Conservation (phyloP, 495 filamentous ascomycete species). For the Aspergillus diversus region DNA sequence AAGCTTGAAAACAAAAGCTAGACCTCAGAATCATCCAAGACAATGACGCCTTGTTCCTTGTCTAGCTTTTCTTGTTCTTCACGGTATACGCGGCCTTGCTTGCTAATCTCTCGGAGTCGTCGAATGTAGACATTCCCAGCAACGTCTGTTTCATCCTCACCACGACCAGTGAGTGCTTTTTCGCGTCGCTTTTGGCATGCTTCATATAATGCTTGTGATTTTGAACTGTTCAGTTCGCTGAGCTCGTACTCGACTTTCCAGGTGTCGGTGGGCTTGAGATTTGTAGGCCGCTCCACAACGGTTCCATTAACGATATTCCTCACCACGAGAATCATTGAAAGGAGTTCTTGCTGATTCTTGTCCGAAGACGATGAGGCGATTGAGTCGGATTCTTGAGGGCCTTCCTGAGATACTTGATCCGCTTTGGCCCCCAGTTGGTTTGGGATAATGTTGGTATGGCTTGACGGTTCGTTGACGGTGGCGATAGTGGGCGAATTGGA, state of each 20-base stretch:
- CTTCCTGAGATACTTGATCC: not conserved
- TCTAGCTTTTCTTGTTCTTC: slow-evolving; percentile 53
- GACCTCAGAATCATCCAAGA: slow-evolving; percentile 26
- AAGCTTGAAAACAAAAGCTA: not conserved
- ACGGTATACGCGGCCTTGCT: slow-evolving; percentile 52
- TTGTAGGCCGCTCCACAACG: slow-evolving; percentile 61
- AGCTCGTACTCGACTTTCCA: slow-evolving; percentile 83
- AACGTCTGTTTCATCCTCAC: slow-evolving; percentile 40
- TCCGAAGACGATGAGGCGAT: not conserved
- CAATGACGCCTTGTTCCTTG: slow-evolving; percentile 33
- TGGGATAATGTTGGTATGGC: not conserved
- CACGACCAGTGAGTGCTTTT: slow-evolving; percentile 41
- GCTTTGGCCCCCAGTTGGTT: not conserved
- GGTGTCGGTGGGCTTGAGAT: slow-evolving; percentile 51
- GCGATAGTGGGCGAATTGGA: not conserved
- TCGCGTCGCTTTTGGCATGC: slow-evolving; percentile 54
- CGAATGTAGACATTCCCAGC: slow-evolving; percentile 41
- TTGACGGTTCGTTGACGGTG: not conserved
- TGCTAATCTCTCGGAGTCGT: slow-evolving; percentile 45
- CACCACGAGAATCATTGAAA: slow-evolving; percentile 70
- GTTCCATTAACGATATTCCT: slow-evolving; percentile 73
- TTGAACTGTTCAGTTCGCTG: slow-evolving; percentile 49
- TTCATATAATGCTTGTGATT: slow-evolving; percentile 53
- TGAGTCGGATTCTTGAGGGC: not conserved
- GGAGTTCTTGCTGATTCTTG: slow-evolving; percentile 37